Percentiles rank a stretch among this genome's conserved stretches.
Evolutionary conservation across 2,329 filamentous ascomycete species (phyloP).

Genomic region (Fusarium annulatum): DNA sequence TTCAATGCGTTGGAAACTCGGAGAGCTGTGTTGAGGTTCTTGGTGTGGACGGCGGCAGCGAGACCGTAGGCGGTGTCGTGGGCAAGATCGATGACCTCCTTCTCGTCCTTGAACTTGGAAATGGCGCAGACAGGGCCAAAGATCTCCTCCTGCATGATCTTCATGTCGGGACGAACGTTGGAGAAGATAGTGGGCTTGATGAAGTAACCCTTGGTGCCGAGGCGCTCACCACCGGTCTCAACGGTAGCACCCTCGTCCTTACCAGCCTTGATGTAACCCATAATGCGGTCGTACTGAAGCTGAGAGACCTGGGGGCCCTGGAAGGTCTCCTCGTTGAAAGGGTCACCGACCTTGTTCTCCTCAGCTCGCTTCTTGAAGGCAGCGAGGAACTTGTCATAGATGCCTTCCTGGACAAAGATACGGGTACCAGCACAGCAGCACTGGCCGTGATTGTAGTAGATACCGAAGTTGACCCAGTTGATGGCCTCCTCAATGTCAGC

Average conservation of each 20-base stretch:
- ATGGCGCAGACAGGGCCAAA: conserved; percentile 89
- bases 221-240: conserved; percentile 64
- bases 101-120: conserved; percentile 86
- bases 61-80: conserved; percentile 86
- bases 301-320: conserved; percentile 89
- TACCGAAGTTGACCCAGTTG: conserved; percentile 80
- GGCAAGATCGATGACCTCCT: conserved; percentile 78
- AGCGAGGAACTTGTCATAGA: conserved; percentile 88
- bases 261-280: conserved; percentile 79
- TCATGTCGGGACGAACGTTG: conserved; percentile 84
- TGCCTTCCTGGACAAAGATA: conserved; percentile 85
- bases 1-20: conserved; percentile 79
- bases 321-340: conserved; percentile 82
- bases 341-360: conserved; percentile 84
- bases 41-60: conserved; percentile 85
- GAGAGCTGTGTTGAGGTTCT: conserved; percentile 83
- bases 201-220: conserved; percentile 85
- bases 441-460: conserved; percentile 74
- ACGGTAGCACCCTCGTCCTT: conserved; percentile 70
- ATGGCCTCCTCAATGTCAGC: conserved; percentile 82
- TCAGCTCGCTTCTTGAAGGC: conserved; percentile 81
- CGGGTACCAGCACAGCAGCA: conserved; percentile 81
- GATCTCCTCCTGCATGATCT: conserved; percentile 92
- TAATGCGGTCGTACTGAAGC: conserved; percentile 89
- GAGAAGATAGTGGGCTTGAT: conserved; percentile 93